Evolutionary conservation across 2,329 filamentous ascomycete genomes (phyloP), one percentile per base, ranked within the genome.

Genomic region (Ascochyta lentis): DNA sequence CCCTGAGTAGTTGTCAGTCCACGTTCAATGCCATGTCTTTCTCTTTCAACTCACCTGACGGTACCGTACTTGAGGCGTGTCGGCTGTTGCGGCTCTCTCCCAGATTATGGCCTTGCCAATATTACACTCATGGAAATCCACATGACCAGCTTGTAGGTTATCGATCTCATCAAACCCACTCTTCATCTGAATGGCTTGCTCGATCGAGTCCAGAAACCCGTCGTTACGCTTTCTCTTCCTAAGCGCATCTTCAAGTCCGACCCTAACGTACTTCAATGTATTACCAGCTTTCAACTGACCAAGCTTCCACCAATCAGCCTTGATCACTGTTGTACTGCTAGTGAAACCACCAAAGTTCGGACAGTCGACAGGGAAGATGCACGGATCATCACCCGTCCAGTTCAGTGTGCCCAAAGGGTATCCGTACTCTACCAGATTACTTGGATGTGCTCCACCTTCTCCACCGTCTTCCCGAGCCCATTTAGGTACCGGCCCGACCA

Each of bases 331-430:
- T 2, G 81, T 80, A 12, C 78, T 81, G 29, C 80, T 84, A 0
- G 86, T 77, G 55, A 88, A 86, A 0, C 85, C 85, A 6, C 86
- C 85, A 54, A 87, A 81, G 59, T 86, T 84, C 0, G 85, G 86
- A 46, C 80, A 80, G 64, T 88, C 85, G 5, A 83, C 76, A 0
- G 84, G 80, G 44, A 88, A 86, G 16, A 88, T 81, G n/a, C 83
- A 83, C 2, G 83, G 80, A 33, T 84, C 83, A 54, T 87, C 84
- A 4, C 85, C 85, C 0, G 84, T 86, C 80, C 82, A 88, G 59
- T 86, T 87, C 24, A 87, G 63, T 0, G 80, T 80, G 0, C 84
- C 84, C 1, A 84, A 67, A 0, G 83, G 82, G 65, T 87, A 88
- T 2, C 85, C 84, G 60, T 87, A 74, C 50, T 75, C 72, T 23